Percentiles rank a stretch among this genome's conserved stretches.
Evolutionary conservation across 2,329 filamentous ascomycete species (phyloP).

Genomic region (Pyrenochaeta sp.): DNA sequence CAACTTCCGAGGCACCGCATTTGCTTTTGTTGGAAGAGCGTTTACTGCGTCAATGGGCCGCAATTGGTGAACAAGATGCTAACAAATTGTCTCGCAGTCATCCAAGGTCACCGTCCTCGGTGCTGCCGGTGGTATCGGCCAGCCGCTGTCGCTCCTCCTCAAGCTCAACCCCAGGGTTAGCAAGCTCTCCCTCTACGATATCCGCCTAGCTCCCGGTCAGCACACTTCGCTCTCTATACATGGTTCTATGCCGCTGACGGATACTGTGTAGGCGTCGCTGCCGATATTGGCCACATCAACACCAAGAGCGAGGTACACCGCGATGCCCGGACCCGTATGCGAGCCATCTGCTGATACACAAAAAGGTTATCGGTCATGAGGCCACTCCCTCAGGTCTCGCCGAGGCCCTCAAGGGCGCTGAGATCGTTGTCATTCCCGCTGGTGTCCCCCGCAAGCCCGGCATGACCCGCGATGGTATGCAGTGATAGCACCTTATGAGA

Average conservation of each 20-base stretch:
- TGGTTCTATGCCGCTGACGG: constrained; percentile 25
- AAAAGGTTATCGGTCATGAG: constrained; percentile 84
- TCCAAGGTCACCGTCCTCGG: constrained; percentile 98
- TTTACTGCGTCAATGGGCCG: constrained; percentile 8
- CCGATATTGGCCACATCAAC: constrained; percentile 99
- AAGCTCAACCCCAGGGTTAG: constrained; percentile 97
- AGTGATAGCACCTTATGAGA: neutral
- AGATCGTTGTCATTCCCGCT: constrained; percentile 96
- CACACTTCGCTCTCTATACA: constrained; percentile 27
- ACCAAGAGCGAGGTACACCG: constrained; percentile 79
- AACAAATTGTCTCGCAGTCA: constrained; percentile 64
- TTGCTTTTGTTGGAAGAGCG: constrained; percentile 33
- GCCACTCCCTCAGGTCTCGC: constrained; percentile 78
- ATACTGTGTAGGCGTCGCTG: constrained; percentile 79
- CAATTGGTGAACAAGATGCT: constrained; percentile 32
- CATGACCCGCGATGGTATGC: constrained; percentile 92
- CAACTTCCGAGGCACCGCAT: constrained; percentile 19
- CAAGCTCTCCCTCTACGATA: constrained; percentile 97
- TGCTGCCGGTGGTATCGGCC: constrained; percentile 96
- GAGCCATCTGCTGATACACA: constrained; percentile 29
- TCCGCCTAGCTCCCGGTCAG: constrained; percentile 90
- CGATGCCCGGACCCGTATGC: constrained; percentile 7
- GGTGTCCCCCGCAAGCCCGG: constrained; percentile 99
- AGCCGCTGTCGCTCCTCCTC: constrained; percentile 95
- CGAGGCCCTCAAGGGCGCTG: constrained; percentile 81